Base-by-base conservation (phyloP, 2,329 filamentous ascomycete species). In the Paraconiothyrium brasiliense region DNA sequence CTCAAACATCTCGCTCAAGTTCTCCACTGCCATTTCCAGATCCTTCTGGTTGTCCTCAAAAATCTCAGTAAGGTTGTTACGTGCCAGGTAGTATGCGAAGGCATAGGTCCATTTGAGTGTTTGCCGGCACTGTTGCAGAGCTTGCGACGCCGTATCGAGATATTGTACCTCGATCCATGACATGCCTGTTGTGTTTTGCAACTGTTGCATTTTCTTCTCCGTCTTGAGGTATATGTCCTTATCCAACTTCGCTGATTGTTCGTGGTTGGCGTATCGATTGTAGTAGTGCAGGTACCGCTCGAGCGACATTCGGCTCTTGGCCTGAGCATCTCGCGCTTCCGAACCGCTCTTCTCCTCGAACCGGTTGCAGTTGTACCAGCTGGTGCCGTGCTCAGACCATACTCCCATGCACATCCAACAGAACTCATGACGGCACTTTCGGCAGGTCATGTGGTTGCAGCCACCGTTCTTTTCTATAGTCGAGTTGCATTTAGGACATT, bases 321-420 rank as follows among this genome's bases (percentile, higher is more conserved):
- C 93, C 77, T 99, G 95, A 1, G 93, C 93, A 77, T 97, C 93
- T 39, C 95, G 87, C 4, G 95, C 95, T 59, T 97, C 94, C 0
- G 89, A 85, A 1, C 95, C 95, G 67, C 92, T 97, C 85, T 95
- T 97, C 82, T 98, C 95, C 76, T 99, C 95, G 72, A 91, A 99
- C 9, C 95, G 87, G 76, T 97, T 99, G 85, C 95, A 99, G 79
- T 97, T 99, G 84, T 99, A 99, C 95, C 95, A 99, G 80, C 93
- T 97, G 3, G 94, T 99, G 65, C 95, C 95, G 77, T 99, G 95
- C 80, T 99, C 95, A 0, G 93, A 96, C 95, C 95, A 99, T 0
- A 97, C 84, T 0, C 95, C 95, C 95, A 99, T 99, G 75, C 95
- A 99, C 92, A 99, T 98, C 95, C 95, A 99, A 82, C 95, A 99